Evolutionary conservation across 2,329 filamentous ascomycete species (phyloP).

Genomic region (Colletotrichum chlorophyti): DNA sequence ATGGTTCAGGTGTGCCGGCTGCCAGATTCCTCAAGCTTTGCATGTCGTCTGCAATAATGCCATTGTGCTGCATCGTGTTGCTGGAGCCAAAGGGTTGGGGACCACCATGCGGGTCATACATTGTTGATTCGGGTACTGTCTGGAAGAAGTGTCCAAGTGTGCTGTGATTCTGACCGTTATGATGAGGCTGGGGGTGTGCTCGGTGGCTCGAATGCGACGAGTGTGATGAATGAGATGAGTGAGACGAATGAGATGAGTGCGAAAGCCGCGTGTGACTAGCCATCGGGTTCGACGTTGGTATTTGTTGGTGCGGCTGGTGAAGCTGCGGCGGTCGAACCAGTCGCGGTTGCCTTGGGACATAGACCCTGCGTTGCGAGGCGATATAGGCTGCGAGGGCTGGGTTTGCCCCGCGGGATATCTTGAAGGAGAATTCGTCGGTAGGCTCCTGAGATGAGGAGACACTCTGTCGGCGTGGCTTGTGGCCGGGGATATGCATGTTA

Average conservation of each 20-base stretch:
- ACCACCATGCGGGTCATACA: slow-evolving; percentile 26
- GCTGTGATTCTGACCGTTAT: slow-evolving; percentile 10
- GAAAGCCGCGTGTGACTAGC: slow-evolving; percentile 25
- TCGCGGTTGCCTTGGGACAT: slow-evolving; percentile 32
- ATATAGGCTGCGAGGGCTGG: slow-evolving; percentile 44
- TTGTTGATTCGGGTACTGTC: slow-evolving; percentile 21
- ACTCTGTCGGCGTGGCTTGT: slow-evolving; percentile 34
- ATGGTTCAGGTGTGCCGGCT: slow-evolving; percentile 35
- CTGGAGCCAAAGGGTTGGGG: slow-evolving; percentile 13
- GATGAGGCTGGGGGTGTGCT: slow-evolving; percentile 7
- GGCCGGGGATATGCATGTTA: slow-evolving; percentile 41
- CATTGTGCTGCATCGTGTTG: slow-evolving; percentile 30
- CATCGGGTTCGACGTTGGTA: slow-evolving; percentile 27
- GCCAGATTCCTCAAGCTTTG: slow-evolving; percentile 42
- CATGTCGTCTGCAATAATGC: slow-evolving; percentile 46
- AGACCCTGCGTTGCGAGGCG: slow-evolving; percentile 42
- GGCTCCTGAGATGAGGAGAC: slow-evolving; percentile 18
- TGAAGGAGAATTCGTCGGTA: slow-evolving; percentile 43
- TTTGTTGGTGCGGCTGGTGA: slow-evolving; percentile 22
- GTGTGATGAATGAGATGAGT: slow-evolving; percentile 24
- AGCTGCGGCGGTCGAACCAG: slow-evolving; percentile 25
- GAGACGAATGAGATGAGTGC: slow-evolving; percentile 18
- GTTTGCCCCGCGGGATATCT: slow-evolving; percentile 42
- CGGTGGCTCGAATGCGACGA: slow-evolving; percentile 13
- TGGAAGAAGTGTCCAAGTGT: slow-evolving; percentile 28